Base-by-base conservation (phyloP, 2,329 filamentous ascomycete species). In the Cladorrhinum sp. region DNA sequence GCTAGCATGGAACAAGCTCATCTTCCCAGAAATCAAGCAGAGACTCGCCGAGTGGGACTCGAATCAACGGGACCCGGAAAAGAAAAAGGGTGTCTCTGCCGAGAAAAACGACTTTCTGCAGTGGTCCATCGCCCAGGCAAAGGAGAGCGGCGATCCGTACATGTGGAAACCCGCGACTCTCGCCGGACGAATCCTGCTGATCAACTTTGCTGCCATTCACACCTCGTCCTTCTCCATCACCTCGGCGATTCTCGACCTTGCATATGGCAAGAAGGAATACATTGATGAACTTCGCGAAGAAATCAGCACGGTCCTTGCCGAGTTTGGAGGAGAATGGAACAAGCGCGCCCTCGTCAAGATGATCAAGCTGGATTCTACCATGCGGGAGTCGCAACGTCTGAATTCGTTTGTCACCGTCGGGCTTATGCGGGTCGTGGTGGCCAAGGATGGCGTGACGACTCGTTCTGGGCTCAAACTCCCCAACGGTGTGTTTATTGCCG, bases 231-330 rank as follows among this genome's bases (percentile, higher is more conserved):
- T 74, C 53, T 62, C 72, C 29, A 63, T 74, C 5, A 74, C 74
- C 1, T 76, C 63, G 63, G 75, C 38, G 8, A 64, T 84, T 36
- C 75, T 77, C 36, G 79, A 83, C 59, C 70, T 84, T 1, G 73
- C 71, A 1, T 50, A 75, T 69, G 23, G 76, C n/a, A 62, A 64
- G 50, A 61, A 60, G 24, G 60, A 80, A 60, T 76, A 77, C 65
- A 66, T 81, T 32, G 74, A 78, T 32, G 75, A 77, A 50, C 68
- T 81, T 24, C 74, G 79, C 2, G 68, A 74, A 18, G 79, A 82
- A 67, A 77, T 79, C 24, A 59, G 68, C 12, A 48, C 59, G 13
- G 70, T 69, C 25, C 68, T 75, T 1, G 67, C 66, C 8, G 69
- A 67, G 56, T 57, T 70, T 56, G 65, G 62, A 49, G 69, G 69